phyloP scores from a whole-genome alignment of 129 eudicot species.

The Daucus carota region DH1_v3.0 NC_030385.2:41443001-41443500 shows the following conservation, averaged over 20 bases:
- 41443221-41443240: not conserved
- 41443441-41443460: conserved; percentile 18
- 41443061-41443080: conserved; percentile 30
- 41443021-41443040: not conserved
- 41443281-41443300: conserved; percentile 4
- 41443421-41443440: conserved; percentile 17
- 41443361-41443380: conserved; percentile 14
- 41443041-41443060: conserved; percentile 23
- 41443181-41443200: not conserved
- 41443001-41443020: not conserved
- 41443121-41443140: not conserved
- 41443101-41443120: conserved; percentile 47
- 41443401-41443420: conserved; percentile 4
- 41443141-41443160: conserved; percentile 7
- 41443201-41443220: not conserved
- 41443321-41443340: conserved; percentile 34
- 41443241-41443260: not conserved
- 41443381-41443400: conserved; percentile 16
- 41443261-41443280: not conserved
- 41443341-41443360: conserved; percentile 22
- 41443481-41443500: conserved; percentile 16
- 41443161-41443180: not conserved
- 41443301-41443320: conserved; percentile 63
- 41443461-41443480: conserved; percentile 13
- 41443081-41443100: conserved; percentile 58